Percentiles rank a stretch among this genome's conserved stretches.
phyloP scores from a whole-genome alignment of 2,329 filamentous ascomycete genomes.

The Orbilia oligospora region DNA sequence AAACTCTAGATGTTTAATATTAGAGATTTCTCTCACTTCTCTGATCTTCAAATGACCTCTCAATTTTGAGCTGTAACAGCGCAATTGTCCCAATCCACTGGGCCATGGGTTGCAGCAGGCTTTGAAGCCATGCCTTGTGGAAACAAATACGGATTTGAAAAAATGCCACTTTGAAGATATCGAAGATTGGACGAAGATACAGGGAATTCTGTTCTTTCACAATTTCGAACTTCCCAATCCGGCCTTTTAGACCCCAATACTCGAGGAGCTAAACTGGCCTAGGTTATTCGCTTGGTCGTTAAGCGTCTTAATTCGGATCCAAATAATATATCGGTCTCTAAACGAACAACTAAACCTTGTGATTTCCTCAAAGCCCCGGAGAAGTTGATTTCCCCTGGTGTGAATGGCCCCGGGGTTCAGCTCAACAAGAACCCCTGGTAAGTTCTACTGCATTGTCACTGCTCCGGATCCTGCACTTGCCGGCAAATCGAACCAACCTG shows the following conservation, averaged over 20 bases:
- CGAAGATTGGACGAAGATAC: conserved; percentile 50
- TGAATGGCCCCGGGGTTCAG: conserved; percentile 46
- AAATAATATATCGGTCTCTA: conserved; percentile 55
- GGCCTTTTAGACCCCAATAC: conserved; percentile 19
- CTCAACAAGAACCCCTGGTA: conserved; percentile 41
- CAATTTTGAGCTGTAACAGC: conserved; percentile 1
- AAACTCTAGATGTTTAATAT: conserved; percentile 1
- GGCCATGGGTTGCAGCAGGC: conserved; percentile 20
- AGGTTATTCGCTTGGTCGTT: conserved; percentile 59
- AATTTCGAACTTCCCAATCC: conserved; percentile 19
- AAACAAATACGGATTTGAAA: conserved; percentile 8
- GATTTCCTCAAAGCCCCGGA: conserved; percentile 55
- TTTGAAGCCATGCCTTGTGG: conserved; percentile 13
- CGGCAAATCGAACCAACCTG: conserved; percentile 61
- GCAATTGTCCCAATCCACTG: background rate
- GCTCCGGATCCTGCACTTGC: conserved; percentile 55
- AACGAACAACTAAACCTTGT: conserved; percentile 53
- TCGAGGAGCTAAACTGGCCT: conserved; percentile 19
- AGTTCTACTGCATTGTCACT: conserved; percentile 53
- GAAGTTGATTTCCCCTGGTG: conserved; percentile 48
- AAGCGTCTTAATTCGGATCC: conserved; percentile 61
- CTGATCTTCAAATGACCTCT: background rate
- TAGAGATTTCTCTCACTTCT: background rate
- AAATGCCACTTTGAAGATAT: conserved; percentile 19
- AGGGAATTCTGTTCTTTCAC: conserved; percentile 22